phyloP scores from a whole-genome alignment of 495 filamentous ascomycete species.

The Tuber indicum region DNA sequence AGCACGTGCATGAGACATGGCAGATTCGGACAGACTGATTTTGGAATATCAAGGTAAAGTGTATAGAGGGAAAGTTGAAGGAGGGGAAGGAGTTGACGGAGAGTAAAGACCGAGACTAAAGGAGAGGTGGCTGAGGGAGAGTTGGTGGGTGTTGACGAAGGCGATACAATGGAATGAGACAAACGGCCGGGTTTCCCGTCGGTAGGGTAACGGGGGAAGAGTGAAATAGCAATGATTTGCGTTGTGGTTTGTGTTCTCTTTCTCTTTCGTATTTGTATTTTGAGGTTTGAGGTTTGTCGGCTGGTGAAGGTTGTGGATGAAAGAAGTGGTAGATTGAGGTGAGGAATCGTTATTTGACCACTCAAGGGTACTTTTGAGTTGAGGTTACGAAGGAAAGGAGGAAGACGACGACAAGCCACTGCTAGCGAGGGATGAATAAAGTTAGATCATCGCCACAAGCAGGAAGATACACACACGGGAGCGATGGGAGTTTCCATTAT shows the following conservation, averaged over 20 bases:
- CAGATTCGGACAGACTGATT: constrained; percentile 20
- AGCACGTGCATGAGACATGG: constrained; percentile 41
- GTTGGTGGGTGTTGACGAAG: not conserved
- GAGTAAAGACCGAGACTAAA: constrained; percentile 9
- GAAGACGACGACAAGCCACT: not conserved
- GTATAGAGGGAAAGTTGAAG: not conserved
- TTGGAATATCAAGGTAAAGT: constrained; percentile 8
- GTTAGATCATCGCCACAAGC: not conserved
- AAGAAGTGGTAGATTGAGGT: not conserved
- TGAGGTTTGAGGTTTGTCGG: not conserved
- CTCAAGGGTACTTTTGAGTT: not conserved
- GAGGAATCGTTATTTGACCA: not conserved
- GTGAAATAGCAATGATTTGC: not conserved
- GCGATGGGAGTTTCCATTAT: not conserved
- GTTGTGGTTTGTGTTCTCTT: not conserved
- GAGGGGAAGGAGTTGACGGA: constrained; percentile 6
- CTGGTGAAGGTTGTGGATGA: not conserved
- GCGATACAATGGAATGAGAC: not conserved
- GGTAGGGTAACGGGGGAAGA: not conserved
- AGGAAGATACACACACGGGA: not conserved
- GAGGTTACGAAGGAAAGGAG: not conserved
- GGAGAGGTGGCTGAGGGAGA: constrained; percentile 10
- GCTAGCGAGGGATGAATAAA: not conserved
- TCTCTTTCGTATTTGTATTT: not conserved
- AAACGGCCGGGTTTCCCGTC: not conserved